Conservation (phyloP, 164 flowering plant species). For the Liquidambar formosana region DNA sequence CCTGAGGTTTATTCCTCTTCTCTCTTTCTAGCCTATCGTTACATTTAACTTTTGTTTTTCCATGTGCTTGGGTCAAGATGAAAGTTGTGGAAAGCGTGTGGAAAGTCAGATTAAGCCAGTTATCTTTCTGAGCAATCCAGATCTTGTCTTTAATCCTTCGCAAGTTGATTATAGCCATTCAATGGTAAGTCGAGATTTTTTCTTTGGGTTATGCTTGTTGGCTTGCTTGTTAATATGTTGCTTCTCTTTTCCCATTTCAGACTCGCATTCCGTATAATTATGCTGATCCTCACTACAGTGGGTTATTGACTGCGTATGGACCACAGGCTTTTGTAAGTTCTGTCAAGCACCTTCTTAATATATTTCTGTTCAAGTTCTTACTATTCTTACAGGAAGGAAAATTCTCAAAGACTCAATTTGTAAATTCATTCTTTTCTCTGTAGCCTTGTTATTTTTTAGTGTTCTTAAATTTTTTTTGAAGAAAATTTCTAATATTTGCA, state of each 20-base stretch:
- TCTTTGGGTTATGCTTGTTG: background rate
- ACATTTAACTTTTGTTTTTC: background rate
- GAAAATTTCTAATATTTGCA: too few relatives aligned
- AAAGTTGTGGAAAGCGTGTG: constrained; percentile 29
- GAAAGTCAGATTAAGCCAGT: constrained; percentile 43
- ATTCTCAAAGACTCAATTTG: too few relatives aligned
- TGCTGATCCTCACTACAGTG: constrained; percentile 49
- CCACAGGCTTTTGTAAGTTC: constrained; percentile 58
- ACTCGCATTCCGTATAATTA: constrained; percentile 44
- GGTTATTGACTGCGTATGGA: constrained; percentile 51
- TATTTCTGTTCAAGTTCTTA: background rate
- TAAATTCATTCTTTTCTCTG: too few relatives aligned
- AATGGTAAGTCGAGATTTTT: constrained; percentile 37
- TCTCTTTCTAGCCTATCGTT: background rate
- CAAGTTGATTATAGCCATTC: constrained; percentile 43
- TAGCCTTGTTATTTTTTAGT: too few relatives aligned
- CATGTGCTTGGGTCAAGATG: constrained; percentile 31
- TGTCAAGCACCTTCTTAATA: too few relatives aligned
- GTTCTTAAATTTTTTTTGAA: too few relatives aligned
- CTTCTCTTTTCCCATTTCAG: constrained; percentile 33
- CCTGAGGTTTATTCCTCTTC: background rate
- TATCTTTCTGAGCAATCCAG: constrained; percentile 37
- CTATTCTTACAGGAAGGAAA: too few relatives aligned
- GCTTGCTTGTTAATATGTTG: constrained; percentile 3
- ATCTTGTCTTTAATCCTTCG: constrained; percentile 28